Evolutionary conservation across 371 early-diverging fungal genomes (phyloP), one percentile per base, ranked within the genome.

Genomic region (Capniomyces stellatus): DNA sequence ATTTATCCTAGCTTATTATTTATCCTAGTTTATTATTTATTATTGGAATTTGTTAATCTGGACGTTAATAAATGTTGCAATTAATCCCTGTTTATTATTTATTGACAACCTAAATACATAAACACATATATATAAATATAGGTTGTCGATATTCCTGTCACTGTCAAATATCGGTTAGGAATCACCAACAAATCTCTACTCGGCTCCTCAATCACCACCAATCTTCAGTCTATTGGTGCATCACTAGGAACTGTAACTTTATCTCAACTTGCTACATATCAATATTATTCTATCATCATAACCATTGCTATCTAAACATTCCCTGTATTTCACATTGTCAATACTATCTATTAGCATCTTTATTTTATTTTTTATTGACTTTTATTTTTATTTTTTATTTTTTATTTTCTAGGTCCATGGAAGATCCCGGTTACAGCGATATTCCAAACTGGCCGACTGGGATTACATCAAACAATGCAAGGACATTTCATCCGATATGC

Each of bases 111-210:
- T n/a, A n/a, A n/a, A n/a, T n/a, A n/a, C n/a, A n/a, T n/a, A n/a
- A n/a, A n/a, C n/a, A n/a, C n/a, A n/a, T n/a, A n/a, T n/a, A n/a
- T n/a, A n/a, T n/a, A n/a, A n/a, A n/a, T n/a, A n/a, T 35, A 10
- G 35, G 35, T 35, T 35, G 6, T 15, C 35, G 15, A 35, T 35
- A 15, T 80, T 50, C 92, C 92, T 29, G 67, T 94, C 27, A 93
- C 93, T 3, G 87, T 89, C 50, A 97, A 97, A 68, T 74, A 86
- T 56, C 79, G 97, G 57, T 90, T 81, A 44, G 95, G 93, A 29
- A 64, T 92, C 18, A 62, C 67, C 21, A 72, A 78, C 50, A 69
- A 71, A 41, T 65, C 70, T 24, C 75, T 75, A 21, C 63, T 85
- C 19, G 92, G 10, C 35, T 10, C 35, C 35, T 6, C 6, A 10